Evolutionary conservation across 108 stramenopile genomes (phyloP), one percentile per base, ranked within the genome.

Genomic region (Asterionellopsis glacialis): DNA sequence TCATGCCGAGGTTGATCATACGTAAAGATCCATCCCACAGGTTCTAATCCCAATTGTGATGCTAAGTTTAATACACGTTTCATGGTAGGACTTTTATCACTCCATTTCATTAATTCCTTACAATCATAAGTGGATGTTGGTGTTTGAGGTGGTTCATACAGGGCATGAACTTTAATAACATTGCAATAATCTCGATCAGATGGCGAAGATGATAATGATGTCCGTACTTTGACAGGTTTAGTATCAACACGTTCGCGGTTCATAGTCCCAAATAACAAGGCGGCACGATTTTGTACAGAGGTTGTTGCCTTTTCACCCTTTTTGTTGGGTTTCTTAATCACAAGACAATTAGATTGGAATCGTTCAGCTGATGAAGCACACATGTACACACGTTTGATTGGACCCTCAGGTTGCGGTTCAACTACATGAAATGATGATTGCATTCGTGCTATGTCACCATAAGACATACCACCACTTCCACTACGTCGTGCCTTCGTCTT

Each of bases 1-100:
- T 55, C 56, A 45, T 74, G 74, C 16, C 86, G 74, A 61, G 79
- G 76, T 26, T 91, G 76, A 0, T 60, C 28, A 56, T 90, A 87
- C 12, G 79, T 74, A 74, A 83, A 94, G 13, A 94, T 94, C 90
- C 90, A 94, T 27, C 90, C 90, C 7, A 94, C 51, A 22, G 88
- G 88, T 48, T 54, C 55, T 25, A 91, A 58, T 24, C 87, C 88
- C 44, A 94, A 68, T 54, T 61, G 67, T 13, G 72, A 51, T 0
- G 87, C 88, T 10, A 94, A 55, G 16, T 57, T 42, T 28, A 88
- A 54, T 9, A 82, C 83, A 38, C 81, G 53, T 33, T 63, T 45
- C 38, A 27, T 27, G 22, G 53, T 22, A 54, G 22, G 24, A 19
- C 61, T 59, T 15, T 45, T 18, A 25, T 61, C 67, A 48, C 71